Evolutionary conservation across 495 filamentous ascomycete genomes (phyloP), one percentile per base, ranked within the genome.

Genomic region (Hypoxylon trugodes): DNA sequence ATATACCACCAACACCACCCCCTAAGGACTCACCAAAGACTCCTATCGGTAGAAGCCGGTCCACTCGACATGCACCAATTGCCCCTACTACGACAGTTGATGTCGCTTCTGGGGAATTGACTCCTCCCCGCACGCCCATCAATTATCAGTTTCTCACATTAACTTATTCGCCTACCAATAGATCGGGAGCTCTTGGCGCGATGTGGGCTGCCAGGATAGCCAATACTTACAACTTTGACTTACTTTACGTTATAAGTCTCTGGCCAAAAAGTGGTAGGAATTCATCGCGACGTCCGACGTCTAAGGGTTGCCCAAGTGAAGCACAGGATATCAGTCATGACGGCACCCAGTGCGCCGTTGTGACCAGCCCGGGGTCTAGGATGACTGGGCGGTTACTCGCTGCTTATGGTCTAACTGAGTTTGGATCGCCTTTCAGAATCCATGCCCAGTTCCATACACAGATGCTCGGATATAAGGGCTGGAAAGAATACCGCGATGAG

Each of bases 161-260:
- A 10, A 32, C 37, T 25, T 60, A 64, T 51, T 54, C 59, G 7
- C 59, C 59, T 12, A 47, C 32, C 32, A 45, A 25, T 25, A 25
- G 53, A 9, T 59, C 65, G 15, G 63, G 56, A 7, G 46, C 36
- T 32, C 37, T 45, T 10, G 63, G 63, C 7, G 78, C 78, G 10
- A 69, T 77, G 35, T 74, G 77, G 63, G 75, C 76, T 1, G 75
- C 75, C 8, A 62, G 69, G 8, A 79, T 81, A 26, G 78, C 78
- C 4, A 57, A 61, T 0, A 65, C 66, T 22, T 78, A 79, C 52
- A 53, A 69, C 15, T 76, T 81, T 28, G 77, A 79, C 46, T 66
- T 81, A 3, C 69, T 79, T 3, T 81, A 79, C 30, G 69, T 81
- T 26, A 71, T 79, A 35, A 79, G 76, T 38, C 64, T 81, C 2